phyloP scores from a whole-genome alignment of 2,329 filamentous ascomycete species.

The Cordyceps javanica region DNA sequence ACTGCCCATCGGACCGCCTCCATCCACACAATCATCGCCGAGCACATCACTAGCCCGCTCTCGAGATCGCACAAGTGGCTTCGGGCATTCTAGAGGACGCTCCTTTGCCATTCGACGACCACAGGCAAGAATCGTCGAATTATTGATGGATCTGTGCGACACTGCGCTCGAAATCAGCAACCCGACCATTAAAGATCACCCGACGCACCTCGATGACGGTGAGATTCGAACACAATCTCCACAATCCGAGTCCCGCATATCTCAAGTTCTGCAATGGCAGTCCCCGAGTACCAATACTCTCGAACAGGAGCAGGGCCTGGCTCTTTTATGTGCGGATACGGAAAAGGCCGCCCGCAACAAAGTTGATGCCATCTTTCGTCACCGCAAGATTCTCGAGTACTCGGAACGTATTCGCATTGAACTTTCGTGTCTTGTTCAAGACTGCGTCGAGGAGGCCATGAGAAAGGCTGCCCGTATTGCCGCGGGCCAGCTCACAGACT shows the following conservation, averaged over 20 bases:
- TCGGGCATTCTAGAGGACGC: conserved; percentile 73
- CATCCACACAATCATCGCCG: conserved; percentile 64
- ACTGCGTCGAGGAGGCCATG: conserved; percentile 90
- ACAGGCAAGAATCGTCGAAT: conserved; percentile 86
- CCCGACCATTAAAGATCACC: conserved; percentile 82
- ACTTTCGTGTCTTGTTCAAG: conserved; percentile 85
- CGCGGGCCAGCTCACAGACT: conserved; percentile 77
- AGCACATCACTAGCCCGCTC: conserved; percentile 66
- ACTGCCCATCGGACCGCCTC: conserved; percentile 71
- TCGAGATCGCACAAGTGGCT: conserved; percentile 65
- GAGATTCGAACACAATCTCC: conserved; percentile 88
- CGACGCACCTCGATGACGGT: conserved; percentile 53
- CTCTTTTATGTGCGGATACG: conserved; percentile 83
- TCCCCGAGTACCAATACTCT: conserved; percentile 86
- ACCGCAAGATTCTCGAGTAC: conserved; percentile 91
- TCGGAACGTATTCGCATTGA: conserved; percentile 92
- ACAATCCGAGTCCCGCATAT: conserved; percentile 89
- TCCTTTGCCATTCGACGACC: conserved; percentile 91
- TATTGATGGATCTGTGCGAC: conserved; percentile 91
- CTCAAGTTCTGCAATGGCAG: conserved; percentile 93
- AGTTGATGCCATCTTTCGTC: conserved; percentile 86
- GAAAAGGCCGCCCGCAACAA: conserved; percentile 79
- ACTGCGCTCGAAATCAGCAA: conserved; percentile 93
- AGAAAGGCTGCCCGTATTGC: conserved; percentile 84
- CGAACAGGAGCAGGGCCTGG: conserved; percentile 88